Percentiles rank a stretch among this genome's conserved stretches.
phyloP scores from a whole-genome alignment of 176 grass and related monocot genomes.

The Olyra latifolia region DNA sequence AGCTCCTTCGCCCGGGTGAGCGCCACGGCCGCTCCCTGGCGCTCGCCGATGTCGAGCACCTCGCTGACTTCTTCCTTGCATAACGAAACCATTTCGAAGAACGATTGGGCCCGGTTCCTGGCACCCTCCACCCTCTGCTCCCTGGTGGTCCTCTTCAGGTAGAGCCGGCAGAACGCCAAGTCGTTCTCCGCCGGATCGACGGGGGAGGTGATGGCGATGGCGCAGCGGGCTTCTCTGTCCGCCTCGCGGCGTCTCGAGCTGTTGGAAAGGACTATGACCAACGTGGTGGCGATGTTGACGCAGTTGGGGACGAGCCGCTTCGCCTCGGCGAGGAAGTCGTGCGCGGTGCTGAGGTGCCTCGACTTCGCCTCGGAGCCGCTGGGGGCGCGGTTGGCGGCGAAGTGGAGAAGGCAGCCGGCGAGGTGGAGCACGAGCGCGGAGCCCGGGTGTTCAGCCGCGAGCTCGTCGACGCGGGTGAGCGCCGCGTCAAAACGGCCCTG shows the following conservation, averaged over 20 bases:
- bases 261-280: background rate
- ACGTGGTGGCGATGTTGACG: background rate
- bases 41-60: background rate
- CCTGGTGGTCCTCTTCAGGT: background rate
- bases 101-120: background rate
- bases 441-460: background rate
- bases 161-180: background rate
- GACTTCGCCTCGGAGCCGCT: background rate
- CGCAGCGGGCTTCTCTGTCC: background rate
- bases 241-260: background rate
- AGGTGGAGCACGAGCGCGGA: background rate
- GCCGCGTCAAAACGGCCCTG: background rate
- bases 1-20: background rate
- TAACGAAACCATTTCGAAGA: no score
- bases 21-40: background rate
- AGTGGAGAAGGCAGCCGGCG: background rate
- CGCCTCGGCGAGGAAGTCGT: background rate
- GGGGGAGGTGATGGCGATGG: background rate
- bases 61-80: no score
- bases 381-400: background rate
- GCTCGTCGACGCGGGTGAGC: background rate
- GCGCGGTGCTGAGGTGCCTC: background rate
- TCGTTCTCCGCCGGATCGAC: background rate
- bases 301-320: constrained; percentile 1
- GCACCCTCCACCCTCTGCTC: background rate